phyloP scores from a whole-genome alignment of 2,329 filamentous ascomycete species.

The Periconia sp. region DNA sequence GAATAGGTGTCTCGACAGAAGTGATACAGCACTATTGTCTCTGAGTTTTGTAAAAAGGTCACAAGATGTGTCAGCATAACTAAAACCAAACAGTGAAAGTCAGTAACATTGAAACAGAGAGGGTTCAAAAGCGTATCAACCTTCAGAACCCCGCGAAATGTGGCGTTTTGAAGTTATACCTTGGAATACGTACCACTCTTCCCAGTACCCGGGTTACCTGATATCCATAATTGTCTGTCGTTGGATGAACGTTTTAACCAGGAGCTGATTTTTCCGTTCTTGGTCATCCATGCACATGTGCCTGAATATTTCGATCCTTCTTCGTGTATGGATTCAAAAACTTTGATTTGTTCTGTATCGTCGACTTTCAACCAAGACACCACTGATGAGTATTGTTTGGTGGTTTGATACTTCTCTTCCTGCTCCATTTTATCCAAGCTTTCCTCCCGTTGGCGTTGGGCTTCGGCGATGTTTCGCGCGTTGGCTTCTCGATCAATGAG shows the following conservation, averaged over 20 bases:
- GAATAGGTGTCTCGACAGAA: constrained; percentile 21
- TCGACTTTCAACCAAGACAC: constrained; percentile 26
- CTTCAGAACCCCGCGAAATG: no score
- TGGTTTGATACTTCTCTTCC: constrained; percentile 8
- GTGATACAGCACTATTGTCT: constrained; percentile 13
- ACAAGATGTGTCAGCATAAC: constrained; percentile 8
- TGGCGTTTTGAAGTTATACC: no score
- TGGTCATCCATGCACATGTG: constrained; percentile 26
- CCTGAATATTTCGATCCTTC: constrained; percentile 15
- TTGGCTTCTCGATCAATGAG: constrained; percentile 32
- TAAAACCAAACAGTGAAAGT: no score
- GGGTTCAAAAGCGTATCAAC: no score
- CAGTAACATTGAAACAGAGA: no score
- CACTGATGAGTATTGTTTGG: constrained; percentile 11
- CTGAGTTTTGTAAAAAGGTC: constrained; percentile 3
- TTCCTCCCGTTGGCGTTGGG: constrained; percentile 13
- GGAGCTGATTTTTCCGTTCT: constrained; percentile 8
- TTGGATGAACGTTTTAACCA: constrained; percentile 14
- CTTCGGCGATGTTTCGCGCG: constrained; percentile 24
- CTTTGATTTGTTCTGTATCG: constrained; percentile 10
- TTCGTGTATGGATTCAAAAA: constrained; percentile 16
- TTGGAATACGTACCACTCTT: constrained; percentile 3
- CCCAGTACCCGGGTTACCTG: constrained; percentile 23
- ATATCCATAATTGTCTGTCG: constrained; percentile 16
- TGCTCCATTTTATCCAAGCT: constrained; percentile 10